A percentile compares a stretch with the other conserved stretches of the same genome.
Evolutionary conservation across 2,329 filamentous ascomycete genomes (phyloP).

Genomic region (Fusarium denticulatum): DNA sequence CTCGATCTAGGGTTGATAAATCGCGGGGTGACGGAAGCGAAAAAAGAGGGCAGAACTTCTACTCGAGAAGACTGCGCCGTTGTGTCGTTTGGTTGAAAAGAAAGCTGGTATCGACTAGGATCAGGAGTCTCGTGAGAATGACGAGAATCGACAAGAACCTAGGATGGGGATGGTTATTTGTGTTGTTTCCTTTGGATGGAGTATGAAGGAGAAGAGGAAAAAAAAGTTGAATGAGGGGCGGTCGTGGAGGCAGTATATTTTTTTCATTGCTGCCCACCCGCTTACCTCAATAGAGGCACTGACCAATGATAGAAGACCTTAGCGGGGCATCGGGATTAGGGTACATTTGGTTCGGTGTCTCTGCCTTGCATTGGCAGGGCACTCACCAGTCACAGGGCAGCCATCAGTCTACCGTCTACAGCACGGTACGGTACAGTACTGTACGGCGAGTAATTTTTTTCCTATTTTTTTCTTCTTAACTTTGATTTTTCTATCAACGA

Average conservation of each 20-base stretch:
- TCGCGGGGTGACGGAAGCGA: slow-evolving; percentile 50
- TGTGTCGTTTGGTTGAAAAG: slow-evolving; percentile 39
- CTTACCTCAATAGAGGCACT: slow-evolving; percentile 41
- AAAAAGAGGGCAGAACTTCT: slow-evolving; percentile 52
- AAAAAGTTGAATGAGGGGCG: slow-evolving; percentile 54
- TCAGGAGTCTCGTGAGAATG: slow-evolving; percentile 57
- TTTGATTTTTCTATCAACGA: neutral
- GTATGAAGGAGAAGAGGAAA: slow-evolving; percentile 48
- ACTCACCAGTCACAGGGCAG: slow-evolving; percentile 4
- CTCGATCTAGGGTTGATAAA: slow-evolving; percentile 72
- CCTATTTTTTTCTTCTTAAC: neutral
- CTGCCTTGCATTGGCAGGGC: slow-evolving; percentile 3
- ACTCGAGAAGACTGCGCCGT: slow-evolving; percentile 48
- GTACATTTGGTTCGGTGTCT: slow-evolving; percentile 35
- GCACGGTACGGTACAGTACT: neutral
- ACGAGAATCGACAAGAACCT: slow-evolving; percentile 56
- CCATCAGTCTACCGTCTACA: neutral
- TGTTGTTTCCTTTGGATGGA: slow-evolving; percentile 44
- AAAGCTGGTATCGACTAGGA: slow-evolving; percentile 55
- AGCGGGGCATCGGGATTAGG: slow-evolving; percentile 42
- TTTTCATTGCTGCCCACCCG: slow-evolving; percentile 48
- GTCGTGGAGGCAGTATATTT: slow-evolving; percentile 50
- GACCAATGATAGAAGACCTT: slow-evolving; percentile 38
- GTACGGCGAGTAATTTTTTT: slow-evolving; percentile 3
- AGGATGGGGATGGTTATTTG: slow-evolving; percentile 51